These are phyloP conservation scores for Eucalyptus camaldulensis DNA, from an alignment of 345 rosid genomes.

Conservation along the genomic window DNA sequence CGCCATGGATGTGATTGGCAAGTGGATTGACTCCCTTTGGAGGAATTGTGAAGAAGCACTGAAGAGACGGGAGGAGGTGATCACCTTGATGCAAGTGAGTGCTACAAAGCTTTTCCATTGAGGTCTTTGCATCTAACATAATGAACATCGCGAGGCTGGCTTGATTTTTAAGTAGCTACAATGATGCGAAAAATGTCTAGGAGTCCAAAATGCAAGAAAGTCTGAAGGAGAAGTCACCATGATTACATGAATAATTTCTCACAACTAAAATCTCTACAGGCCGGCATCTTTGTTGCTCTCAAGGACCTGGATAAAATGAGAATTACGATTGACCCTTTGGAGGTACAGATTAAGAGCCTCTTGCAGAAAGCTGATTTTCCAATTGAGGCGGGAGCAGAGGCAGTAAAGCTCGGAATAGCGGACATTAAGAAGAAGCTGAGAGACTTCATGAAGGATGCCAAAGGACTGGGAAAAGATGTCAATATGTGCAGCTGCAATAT, in stretches of 20 bases:
- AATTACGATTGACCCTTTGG: not conserved
- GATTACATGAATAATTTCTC: not conserved
- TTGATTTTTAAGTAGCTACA: not conserved
- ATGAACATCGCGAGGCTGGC: not conserved
- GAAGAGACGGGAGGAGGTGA: not conserved
- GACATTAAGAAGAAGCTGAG: not conserved
- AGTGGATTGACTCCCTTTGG: not conserved
- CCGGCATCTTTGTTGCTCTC: not conserved
- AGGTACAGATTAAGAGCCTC: not conserved
- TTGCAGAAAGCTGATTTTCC: not conserved
- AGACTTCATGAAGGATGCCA: not conserved
- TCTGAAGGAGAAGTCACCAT: not conserved
- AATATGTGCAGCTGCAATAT: not conserved
- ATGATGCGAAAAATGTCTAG: not conserved
- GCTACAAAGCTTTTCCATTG: not conserved
- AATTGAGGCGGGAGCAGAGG: not conserved
- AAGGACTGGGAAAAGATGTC: not conserved
- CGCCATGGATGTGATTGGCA: not conserved
- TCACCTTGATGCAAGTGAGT: not conserved
- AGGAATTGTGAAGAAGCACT: not conserved
- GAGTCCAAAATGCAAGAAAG: not conserved
- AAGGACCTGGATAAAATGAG: not conserved
- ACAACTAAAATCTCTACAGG: not conserved
- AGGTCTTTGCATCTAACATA: not conserved
- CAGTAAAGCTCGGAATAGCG: not conserved